Base-by-base conservation (phyloP, 208 protist species). In the Leishmania major region DNA sequence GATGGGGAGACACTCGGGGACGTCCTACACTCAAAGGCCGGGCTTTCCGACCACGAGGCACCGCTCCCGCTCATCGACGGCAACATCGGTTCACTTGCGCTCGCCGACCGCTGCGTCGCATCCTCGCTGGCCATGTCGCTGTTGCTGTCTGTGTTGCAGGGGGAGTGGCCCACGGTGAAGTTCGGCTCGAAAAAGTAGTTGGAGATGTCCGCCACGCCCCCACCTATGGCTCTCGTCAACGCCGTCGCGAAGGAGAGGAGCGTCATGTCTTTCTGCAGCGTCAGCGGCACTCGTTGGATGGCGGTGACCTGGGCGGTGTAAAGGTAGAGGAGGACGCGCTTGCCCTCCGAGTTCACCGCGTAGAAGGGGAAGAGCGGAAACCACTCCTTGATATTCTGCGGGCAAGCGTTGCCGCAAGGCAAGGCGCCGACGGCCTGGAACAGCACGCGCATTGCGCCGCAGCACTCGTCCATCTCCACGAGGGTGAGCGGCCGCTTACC, bases 371-470 rank as follows among this genome's bases (percentile, higher is more conserved):
- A 94, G 15, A 92, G 77, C 17, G 81, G 75, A n/a, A 94, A 82
- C 89, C 91, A 94, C 53, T 89, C 79, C 35, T 67, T 81, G 62
- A 91, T 89, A 43, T 76, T 70, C 43, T 59, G 69, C 11, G 91
- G 91, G 82, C 91, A 94, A 57, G 80, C 75, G 72, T 82, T 60
- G 37, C 88, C 86, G 75, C 82, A 78, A 1, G 91, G 91, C 64
- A 94, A 81, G 37, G 90, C 84, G 13, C 91, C 91, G 55, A 94
- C 90, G 2, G 83, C 86, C 79, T 92, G 89, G 79, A 93, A 94
- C 2, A 94, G 81, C 59, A 60, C 75, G 19, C 91, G 85, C 73
- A 94, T 80, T 11, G 92, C 85, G 1, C 85, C 87, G 64, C 84
- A 79, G 75, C 85, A 88, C 72, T 93, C 85, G 64, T 88, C 87